Conservation (phyloP, 1,284 basidiomycete species). For the Dichomitus squalens region DNA sequence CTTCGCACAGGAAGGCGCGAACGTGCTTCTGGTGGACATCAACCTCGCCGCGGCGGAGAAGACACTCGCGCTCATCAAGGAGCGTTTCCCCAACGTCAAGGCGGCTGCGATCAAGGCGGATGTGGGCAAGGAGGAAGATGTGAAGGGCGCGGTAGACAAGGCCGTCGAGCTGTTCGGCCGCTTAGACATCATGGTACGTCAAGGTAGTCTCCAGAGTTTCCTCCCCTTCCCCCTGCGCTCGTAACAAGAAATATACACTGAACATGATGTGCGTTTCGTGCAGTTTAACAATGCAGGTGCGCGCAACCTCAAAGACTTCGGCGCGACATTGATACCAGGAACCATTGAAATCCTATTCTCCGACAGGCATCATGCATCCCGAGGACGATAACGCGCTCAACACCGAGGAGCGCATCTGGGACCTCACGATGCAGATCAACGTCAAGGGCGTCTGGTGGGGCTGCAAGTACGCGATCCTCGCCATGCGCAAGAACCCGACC, state of each 20-base stretch:
- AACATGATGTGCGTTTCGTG: not conserved
- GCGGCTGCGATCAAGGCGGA: slow-evolving; percentile 80
- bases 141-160: slow-evolving; percentile 80
- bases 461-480: slow-evolving; percentile 94
- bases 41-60: slow-evolving; percentile 79
- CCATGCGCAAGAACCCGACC: slow-evolving; percentile 90
- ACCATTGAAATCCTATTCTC: not conserved
- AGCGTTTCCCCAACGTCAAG: slow-evolving; percentile 72
- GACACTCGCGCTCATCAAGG: slow-evolving; percentile 64
- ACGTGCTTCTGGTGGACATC: slow-evolving; percentile 87
- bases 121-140: slow-evolving; percentile 85
- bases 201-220: not conserved
- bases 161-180: slow-evolving; percentile 87
- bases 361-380: slow-evolving; percentile 89
- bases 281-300: slow-evolving; percentile 90
- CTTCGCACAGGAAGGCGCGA: slow-evolving; percentile 91
- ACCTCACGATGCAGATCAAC: slow-evolving; percentile 92
- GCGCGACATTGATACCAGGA: not conserved
- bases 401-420: slow-evolving; percentile 96
- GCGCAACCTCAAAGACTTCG: slow-evolving; percentile 8
- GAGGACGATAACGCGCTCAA: slow-evolving; percentile 92
- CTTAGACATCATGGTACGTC: slow-evolving; percentile 86
- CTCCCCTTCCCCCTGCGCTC: not conserved
- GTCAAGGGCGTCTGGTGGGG: slow-evolving; percentile 99
- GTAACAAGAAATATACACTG: not conserved